Evolutionary conservation across 257 asterid species (phyloP), one percentile per base, ranked within the genome.

Genomic region (Nicotiana sylvestris): DNA sequence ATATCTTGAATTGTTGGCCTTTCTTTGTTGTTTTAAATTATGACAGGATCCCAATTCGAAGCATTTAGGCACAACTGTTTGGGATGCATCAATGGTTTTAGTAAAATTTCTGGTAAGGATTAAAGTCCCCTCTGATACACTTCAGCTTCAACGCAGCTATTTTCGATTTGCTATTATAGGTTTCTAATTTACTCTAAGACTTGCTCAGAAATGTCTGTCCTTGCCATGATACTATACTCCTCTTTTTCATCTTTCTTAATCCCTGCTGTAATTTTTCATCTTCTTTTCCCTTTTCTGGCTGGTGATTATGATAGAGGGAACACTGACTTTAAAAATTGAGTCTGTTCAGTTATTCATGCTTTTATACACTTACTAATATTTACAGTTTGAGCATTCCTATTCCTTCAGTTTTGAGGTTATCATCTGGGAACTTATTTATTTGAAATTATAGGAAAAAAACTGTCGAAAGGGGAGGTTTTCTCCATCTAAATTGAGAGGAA

Each of bases 31-130:
- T 21, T 83, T 67, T 83, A 21, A 21, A 72, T 82, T 84, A n/a
- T 87, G 87, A 21, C 85, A 96, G 99, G 97, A 96, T 89, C 99
- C 98, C 56, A 94, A 93, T 88, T 96, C 99, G 82, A 93, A 94
- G 90, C 98, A 96, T 87, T 83, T 94, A 65, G 99, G 99, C 53
- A 96, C 99, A 78, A 96, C 99, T 39, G 98, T 96, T 81, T 96
- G 99, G 99, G 99, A 96, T 88, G 97, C 99, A 57, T 96, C 99
- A 33, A 92, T 96, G 99, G 99, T 96, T 83, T 87, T 96, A 39
- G 95, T 89, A 86, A 96, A 96, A 86, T 96, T 89, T 90, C 92
- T 96, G 97, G 99, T 96, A 88, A 85, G 9, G 17, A 51, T 82
- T 81, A n/a, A 80, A 15, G 53, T 33, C 12, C 32, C 7, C 67